phyloP scores from a whole-genome alignment of 768 basidiomycete genomes.

The Serendipita vermifera region DNA sequence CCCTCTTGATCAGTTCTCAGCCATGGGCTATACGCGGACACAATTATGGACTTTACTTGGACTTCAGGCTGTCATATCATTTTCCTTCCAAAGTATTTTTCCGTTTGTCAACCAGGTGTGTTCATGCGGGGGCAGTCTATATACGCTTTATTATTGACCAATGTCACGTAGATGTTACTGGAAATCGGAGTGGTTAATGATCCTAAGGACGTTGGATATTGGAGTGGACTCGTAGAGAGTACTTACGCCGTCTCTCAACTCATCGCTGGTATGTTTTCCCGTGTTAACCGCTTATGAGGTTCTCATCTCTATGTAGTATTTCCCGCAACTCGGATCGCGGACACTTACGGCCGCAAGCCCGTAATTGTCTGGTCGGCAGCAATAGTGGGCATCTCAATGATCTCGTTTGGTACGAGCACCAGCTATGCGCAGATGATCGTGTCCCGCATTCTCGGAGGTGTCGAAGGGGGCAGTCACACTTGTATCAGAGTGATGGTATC shows the following conservation, averaged over 20 bases:
- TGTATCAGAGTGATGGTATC: neutral
- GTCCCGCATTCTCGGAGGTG: neutral
- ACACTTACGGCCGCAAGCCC: neutral
- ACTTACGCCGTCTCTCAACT: neutral
- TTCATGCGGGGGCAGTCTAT: neutral
- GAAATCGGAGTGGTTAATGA: neutral
- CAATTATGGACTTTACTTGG: neutral
- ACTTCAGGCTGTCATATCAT: neutral
- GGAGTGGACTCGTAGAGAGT: conserved; percentile 3
- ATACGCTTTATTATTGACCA: neutral
- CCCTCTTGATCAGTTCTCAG: no score
- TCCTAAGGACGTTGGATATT: neutral
- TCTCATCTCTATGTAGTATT: neutral
- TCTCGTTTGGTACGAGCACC: neutral
- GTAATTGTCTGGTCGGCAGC: neutral
- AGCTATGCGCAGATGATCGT: neutral
- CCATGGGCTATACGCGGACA: no score
- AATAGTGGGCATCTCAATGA: neutral
- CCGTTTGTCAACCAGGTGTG: conserved; percentile 4
- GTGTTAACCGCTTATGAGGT: neutral
- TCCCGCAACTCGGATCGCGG: neutral
- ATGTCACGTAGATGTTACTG: no score
- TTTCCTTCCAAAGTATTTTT: conserved; percentile 1
- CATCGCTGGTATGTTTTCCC: neutral
- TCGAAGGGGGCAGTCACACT: neutral